Evolutionary conservation across 345 rosid species (phyloP), one percentile per base, ranked within the genome.

Genomic region (Alliaria petiolata): DNA sequence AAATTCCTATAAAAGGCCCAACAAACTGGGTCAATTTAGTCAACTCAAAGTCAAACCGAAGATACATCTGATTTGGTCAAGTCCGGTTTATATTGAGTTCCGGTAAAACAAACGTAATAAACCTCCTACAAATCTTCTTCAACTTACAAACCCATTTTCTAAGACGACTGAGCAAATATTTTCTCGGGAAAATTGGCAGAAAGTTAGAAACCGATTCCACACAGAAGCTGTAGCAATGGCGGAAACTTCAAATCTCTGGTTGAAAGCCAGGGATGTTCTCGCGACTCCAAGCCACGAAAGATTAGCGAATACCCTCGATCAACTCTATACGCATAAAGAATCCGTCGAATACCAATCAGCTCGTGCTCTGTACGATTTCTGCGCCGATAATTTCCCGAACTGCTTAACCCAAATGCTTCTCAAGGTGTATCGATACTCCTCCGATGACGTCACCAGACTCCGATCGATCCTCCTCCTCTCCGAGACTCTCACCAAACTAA

Each of bases 331-430:
- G 4, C 2, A 0, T 46, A 2, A 14, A 26, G 44, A 5, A 3
- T 3, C 69, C 30, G 13, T 14, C 15, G 69, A 72, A 1, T 17
- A 19, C 10, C 3, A 33, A 62, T 14, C 14, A 7, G 46, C 76
- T 3, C 60, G 16, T 15, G 15, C 25, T 30, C 33, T 61, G 0
- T 71, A 22, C 75, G 30, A 43, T 3, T 72, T 62, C 39, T 53
- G 39, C 62, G 45, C 13, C 7, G 36, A 28, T 5, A 2, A 52
- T 20, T 71, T 71, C 46, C 40, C 61, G 9, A 62, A 71, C 11
- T 33, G 36, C 69, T 42, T 71, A 62, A 53, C 45, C 11, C 19
- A 40, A 31, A 51, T 4, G 55, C 62, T 62, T 6, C 76, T 71
- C 62, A 53, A 52, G 5, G 30, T 62, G 9, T 71, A 62, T 22